phyloP scores from a whole-genome alignment of 441 rosid species.

The Melastoma candidum region DNA sequence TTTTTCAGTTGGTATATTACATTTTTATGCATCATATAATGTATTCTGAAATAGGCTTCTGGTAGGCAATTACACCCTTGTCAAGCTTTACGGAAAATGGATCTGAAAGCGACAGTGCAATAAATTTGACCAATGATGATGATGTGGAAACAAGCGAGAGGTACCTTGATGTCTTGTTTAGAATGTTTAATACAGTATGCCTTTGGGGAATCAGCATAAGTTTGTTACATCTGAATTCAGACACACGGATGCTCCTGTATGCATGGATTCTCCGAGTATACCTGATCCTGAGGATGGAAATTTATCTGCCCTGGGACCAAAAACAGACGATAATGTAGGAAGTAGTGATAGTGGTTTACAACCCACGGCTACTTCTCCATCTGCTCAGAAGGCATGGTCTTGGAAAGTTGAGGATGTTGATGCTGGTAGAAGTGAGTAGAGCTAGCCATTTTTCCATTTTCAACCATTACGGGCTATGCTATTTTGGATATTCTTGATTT shows the following conservation, averaged over 20 bases:
- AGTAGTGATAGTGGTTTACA: constrained; percentile 20
- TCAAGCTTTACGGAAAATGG: constrained; percentile 47
- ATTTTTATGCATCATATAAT: too few species aligned
- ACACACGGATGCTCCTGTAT: constrained; percentile 28
- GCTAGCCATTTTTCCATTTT: constrained; percentile 9
- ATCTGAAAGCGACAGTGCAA: constrained; percentile 32
- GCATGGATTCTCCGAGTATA: constrained; percentile 28
- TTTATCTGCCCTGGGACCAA: constrained; percentile 18
- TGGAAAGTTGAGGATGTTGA: constrained; percentile 56
- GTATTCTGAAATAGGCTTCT: too few species aligned
- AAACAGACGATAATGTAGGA: constrained; percentile 23
- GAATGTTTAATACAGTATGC: constrained; percentile 5
- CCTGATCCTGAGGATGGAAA: constrained; percentile 30
- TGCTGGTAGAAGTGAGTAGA: constrained; percentile 63
- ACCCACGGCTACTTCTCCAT: constrained; percentile 21
- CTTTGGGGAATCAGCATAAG: constrained; percentile 6
- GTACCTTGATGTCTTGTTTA: constrained; percentile 26
- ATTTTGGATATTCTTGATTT: too few species aligned
- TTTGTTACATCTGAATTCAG: constrained; percentile 33
- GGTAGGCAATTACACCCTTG: constrained; percentile 49
- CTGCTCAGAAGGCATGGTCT: constrained; percentile 25
- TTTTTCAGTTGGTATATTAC: too few species aligned
- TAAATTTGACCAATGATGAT: constrained; percentile 25
- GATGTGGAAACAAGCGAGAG: constrained; percentile 34
- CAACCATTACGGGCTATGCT: too few species aligned